These are phyloP conservation scores for Hysterium pulicare DNA, from an alignment of 2,329 filamentous ascomycete species.

Conservation along the genomic window DNA sequence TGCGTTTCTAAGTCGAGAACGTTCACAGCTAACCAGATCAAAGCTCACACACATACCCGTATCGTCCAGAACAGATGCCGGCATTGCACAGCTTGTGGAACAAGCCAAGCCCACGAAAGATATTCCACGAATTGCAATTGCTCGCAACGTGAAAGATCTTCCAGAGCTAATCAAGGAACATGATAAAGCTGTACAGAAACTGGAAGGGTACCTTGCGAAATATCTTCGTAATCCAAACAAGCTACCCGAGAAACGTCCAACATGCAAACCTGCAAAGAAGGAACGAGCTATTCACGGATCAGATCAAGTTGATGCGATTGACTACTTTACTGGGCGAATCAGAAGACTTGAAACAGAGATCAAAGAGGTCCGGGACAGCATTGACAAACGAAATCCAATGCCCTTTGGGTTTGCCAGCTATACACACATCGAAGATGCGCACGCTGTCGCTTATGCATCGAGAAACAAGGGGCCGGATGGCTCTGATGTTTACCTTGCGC, in stretches of 20 bases:
- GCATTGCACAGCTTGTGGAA: slow-evolving; percentile 81
- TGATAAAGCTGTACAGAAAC: slow-evolving; percentile 70
- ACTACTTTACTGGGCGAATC: slow-evolving; percentile 84
- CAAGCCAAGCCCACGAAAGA: slow-evolving; percentile 70
- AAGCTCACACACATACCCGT: slow-evolving; percentile 81
- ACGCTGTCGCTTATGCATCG: slow-evolving; percentile 76
- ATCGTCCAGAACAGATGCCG: slow-evolving; percentile 73
- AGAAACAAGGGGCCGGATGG: slow-evolving; percentile 77
- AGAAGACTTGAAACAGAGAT: slow-evolving; percentile 77
- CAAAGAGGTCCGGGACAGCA: slow-evolving; percentile 72
- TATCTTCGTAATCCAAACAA: slow-evolving; percentile 78
- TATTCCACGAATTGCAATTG: slow-evolving; percentile 75
- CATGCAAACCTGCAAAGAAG: slow-evolving; percentile 73
- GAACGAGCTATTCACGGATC: slow-evolving; percentile 62
- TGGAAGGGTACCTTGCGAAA: slow-evolving; percentile 80
- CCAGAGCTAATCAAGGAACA: slow-evolving; percentile 82
- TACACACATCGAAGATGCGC: slow-evolving; percentile 80
- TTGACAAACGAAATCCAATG: slow-evolving; percentile 88
- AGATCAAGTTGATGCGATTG: slow-evolving; percentile 88
- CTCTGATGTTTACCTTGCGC: slow-evolving; percentile 73
- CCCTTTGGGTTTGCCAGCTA: slow-evolving; percentile 93
- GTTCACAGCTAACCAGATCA: neutral
- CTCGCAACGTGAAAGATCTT: slow-evolving; percentile 85
- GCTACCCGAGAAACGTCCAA: slow-evolving; percentile 71
- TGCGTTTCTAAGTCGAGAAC: neutral